Conservation (phyloP, 108 stramenopile genomes). For the Cyclostephanos invisitatus region DNA sequence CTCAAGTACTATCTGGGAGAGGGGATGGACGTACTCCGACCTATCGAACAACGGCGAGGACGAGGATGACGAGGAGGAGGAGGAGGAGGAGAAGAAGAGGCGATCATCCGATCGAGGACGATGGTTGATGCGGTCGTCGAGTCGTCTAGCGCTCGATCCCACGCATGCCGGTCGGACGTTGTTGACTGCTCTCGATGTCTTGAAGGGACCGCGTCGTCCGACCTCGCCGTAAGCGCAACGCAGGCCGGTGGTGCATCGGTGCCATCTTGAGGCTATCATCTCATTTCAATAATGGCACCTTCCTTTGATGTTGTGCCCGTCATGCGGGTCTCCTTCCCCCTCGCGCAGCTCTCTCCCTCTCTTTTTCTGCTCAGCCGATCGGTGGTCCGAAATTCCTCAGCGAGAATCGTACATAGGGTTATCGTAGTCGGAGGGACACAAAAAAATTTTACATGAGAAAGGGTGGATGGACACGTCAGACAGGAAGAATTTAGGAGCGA, state of each 20-base stretch:
- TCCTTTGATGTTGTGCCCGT: too few species aligned
- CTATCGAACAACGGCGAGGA: slow-evolving; percentile 20
- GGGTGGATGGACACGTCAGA: too few species aligned
- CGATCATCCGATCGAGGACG: not conserved
- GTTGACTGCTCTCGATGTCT: not conserved
- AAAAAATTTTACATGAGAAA: too few species aligned
- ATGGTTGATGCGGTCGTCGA: not conserved
- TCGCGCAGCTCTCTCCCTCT: too few species aligned
- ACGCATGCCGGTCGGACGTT: too few species aligned
- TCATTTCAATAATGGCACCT: not conserved
- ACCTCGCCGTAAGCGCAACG: not conserved
- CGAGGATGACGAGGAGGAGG: slow-evolving; percentile 4
- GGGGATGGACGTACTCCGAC: slow-evolving; percentile 71
- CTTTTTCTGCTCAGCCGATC: too few species aligned
- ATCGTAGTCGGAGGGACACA: too few species aligned
- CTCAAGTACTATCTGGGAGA: slow-evolving; percentile 78
- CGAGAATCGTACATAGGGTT: too few species aligned
- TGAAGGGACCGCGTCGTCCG: not conserved
- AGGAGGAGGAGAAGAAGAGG: slow-evolving; percentile 7
- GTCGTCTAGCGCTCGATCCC: not conserved
- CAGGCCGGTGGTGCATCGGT: not conserved
- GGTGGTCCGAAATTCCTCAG: too few species aligned
- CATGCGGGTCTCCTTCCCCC: too few species aligned
- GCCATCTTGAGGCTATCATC: not conserved
- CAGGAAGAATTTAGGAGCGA: too few species aligned